Evolutionary conservation across 441 rosid species (phyloP), one percentile per base, ranked within the genome.

Genomic region (Eruca vesicaria): DNA sequence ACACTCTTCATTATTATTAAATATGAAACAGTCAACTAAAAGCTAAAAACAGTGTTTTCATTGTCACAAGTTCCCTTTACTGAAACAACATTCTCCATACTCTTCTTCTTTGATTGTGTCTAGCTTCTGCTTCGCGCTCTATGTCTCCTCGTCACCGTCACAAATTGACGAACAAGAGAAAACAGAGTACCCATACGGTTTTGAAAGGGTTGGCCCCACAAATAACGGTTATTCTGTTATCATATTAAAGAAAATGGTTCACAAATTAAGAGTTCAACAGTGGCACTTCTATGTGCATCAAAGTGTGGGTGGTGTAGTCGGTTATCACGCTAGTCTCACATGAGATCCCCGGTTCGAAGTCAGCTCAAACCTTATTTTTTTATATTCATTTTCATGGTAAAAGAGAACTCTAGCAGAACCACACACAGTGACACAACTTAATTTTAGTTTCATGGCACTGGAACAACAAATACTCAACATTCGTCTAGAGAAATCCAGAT

Each of bases 291-390:
- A 26, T 26, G 29, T 26, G 29, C 43, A 15, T 9, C 2, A 2
- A 61, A 16, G 97, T 92, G 89, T 91, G 96, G 96, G 97, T 90
- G 94, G 97, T 93, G 97, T 89, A 95, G 97, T 89, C 52, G 97
- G 97, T 95, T 86, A 91, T 95, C 97, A 91, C 93, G 95, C 88
- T 93, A 89, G 95, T 91, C 95, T 91, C 97, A 90, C 97, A 86
- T 97, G 87, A 89, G 96, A 91, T 88, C 94, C 89, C 93, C 86
- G 89, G 97, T 96, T 89, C 15, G 21, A 68, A 53, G 9, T 21
- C n/a, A 20, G 61, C 71, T 32, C 71, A 52, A 31, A 33, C 62
- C 53, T 11, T 6, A 43, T n/a, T 43, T 43, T 43, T n/a, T 43
- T n/a, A n/a, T n/a, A n/a, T n/a, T n/a, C n/a, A 43, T 43, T 15